phyloP scores from a whole-genome alignment of 306 rosid species.

The Mimosa pudica region DNA sequence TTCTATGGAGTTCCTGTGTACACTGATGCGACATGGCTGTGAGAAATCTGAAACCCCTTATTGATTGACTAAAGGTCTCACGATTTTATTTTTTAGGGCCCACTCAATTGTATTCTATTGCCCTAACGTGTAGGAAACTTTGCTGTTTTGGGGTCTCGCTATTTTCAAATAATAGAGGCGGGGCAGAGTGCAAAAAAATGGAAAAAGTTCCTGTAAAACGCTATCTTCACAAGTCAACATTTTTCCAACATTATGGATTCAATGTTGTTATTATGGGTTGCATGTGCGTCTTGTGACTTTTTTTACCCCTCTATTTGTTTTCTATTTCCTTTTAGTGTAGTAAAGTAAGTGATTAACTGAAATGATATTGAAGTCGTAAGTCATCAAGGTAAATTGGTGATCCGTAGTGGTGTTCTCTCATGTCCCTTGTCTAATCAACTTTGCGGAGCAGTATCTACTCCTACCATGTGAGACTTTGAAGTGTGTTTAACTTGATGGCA shows the following conservation, averaged over 20 bases:
- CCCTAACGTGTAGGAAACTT: conserved; percentile 15
- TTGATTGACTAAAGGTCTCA: conserved; percentile 5
- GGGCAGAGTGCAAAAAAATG: conserved; percentile 17
- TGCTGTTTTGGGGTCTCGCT: conserved; percentile 30
- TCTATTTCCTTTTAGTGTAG: neutral
- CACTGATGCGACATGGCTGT: conserved; percentile 45
- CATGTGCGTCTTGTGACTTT: conserved; percentile 62
- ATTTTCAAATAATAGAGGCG: conserved; percentile 51
- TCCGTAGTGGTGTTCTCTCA: no score
- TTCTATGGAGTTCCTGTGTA: neutral
- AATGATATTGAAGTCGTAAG: no score
- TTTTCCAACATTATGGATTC: conserved; percentile 36
- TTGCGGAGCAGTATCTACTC: no score
- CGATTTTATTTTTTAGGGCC: conserved; percentile 36
- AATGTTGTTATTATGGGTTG: conserved; percentile 43
- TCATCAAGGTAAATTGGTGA: no score
- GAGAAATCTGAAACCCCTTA: neutral
- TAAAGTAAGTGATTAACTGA: no score
- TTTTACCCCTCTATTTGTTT: neutral
- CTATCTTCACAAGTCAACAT: conserved; percentile 33
- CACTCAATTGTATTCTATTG: conserved; percentile 25
- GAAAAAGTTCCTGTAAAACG: conserved; percentile 6
- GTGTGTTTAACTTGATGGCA: no score
- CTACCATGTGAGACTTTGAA: no score
- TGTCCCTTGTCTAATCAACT: no score